Evolutionary conservation across 148 eudicot species (phyloP).

Genomic region (Bassia scoparia): DNA sequence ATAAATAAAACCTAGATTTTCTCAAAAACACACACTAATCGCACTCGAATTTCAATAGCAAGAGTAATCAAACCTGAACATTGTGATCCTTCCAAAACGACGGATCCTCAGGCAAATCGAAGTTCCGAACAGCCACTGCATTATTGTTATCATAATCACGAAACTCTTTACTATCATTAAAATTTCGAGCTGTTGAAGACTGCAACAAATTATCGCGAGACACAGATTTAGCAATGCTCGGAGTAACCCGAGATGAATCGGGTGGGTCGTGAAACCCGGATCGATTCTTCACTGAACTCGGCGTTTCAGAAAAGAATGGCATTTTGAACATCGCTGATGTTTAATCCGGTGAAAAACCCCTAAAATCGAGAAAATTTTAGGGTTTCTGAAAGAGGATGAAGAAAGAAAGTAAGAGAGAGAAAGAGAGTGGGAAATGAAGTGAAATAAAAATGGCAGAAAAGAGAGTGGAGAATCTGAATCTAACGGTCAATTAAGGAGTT

Average conservation of each 20-base stretch:
- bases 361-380: neutral
- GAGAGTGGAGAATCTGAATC: conserved; percentile 18
- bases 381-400: neutral
- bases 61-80: conserved; percentile 57
- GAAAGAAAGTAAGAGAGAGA: neutral
- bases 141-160: conserved; percentile 27
- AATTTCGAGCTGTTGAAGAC: conserved; percentile 44
- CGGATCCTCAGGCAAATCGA: conserved; percentile 76
- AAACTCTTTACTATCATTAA: conserved; percentile 36
- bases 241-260: conserved; percentile 52
- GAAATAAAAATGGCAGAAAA: neutral
- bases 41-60: neutral
- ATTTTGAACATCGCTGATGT: conserved; percentile 26
- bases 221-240: conserved; percentile 52
- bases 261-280: conserved; percentile 53
- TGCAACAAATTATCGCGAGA: conserved; percentile 40
- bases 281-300: conserved; percentile 57
- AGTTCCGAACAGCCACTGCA: conserved; percentile 36
- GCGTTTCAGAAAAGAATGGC: conserved; percentile 62
- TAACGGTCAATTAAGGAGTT: conserved; percentile 11
- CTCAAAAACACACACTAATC: neutral
- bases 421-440: neutral
- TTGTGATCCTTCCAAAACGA: conserved; percentile 94
- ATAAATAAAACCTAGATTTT: neutral
- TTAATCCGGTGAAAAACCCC: conserved; percentile 4